Conservation (phyloP, 1,139 yeast genomes). For the Candida sp. region DNA sequence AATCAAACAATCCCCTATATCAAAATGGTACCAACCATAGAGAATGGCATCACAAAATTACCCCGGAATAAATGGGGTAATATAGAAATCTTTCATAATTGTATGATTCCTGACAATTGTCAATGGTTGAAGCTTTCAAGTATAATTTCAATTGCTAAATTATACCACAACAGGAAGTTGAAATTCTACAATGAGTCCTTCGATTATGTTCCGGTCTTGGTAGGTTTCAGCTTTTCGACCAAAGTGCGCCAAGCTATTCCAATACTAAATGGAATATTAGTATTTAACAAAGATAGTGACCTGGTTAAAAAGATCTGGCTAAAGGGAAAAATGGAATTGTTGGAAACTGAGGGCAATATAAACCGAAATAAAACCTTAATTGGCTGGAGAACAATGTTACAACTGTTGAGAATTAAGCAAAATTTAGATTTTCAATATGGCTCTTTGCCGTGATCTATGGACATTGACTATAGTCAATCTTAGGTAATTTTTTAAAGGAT, state of each 20-base stretch:
- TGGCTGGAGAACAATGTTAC: conserved; percentile 22
- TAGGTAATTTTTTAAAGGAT: too few relatives aligned
- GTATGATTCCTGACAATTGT: conserved; percentile 33
- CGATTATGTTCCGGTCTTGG: conserved; percentile 30
- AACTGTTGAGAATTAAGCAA: conserved; percentile 17
- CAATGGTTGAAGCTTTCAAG: conserved; percentile 25
- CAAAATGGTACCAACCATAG: conserved; percentile 10
- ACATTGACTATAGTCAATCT: too few relatives aligned
- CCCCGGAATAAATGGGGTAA: conserved; percentile 34
- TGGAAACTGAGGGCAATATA: conserved; percentile 5
- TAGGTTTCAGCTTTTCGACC: conserved; percentile 27
- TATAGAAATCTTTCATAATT: conserved; percentile 27
- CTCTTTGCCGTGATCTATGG: neutral
- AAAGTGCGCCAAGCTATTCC: conserved; percentile 29
- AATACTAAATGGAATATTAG: conserved; percentile 26
- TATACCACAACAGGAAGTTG: conserved; percentile 8
- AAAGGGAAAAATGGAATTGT: conserved; percentile 15
- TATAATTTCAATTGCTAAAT: conserved; percentile 20
- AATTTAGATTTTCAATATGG: conserved; percentile 15
- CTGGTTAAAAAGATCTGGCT: conserved; percentile 27
- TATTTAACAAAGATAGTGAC: conserved; percentile 15
- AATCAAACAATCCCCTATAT: conserved; percentile 29
- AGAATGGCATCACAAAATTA: conserved; percentile 10
- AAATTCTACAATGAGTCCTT: conserved; percentile 3
- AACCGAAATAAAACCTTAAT: conserved; percentile 8